Percentiles rank a stretch among this genome's conserved stretches.
Evolutionary conservation across 305 asterid genomes (phyloP).

Genomic region (Fraxinus paxiana): DNA sequence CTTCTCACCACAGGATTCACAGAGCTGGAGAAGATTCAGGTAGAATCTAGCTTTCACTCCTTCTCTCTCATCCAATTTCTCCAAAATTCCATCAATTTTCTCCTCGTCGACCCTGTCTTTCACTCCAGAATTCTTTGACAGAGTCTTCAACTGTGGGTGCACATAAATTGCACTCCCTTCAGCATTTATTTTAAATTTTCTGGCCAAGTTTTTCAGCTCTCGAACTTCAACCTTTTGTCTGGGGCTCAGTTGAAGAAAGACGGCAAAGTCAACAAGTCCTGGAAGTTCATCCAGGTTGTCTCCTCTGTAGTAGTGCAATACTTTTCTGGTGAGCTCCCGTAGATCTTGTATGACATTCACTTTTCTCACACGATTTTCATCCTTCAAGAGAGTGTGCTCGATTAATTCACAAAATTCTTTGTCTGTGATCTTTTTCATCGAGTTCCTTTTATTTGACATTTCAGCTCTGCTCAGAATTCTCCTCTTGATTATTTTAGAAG

Average conservation of each 20-base stretch:
- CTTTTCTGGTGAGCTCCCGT: conserved; percentile 77
- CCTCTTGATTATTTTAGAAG: conserved; percentile 60
- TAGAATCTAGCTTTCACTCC: conserved; percentile 85
- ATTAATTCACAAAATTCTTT: conserved; percentile 72
- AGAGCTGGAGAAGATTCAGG: conserved; percentile 77
- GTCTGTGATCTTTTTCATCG: conserved; percentile 53
- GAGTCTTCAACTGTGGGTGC: conserved; percentile 66
- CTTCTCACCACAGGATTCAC: conserved; percentile 81
- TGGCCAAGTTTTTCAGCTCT: conserved; percentile 37
- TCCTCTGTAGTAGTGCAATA: conserved; percentile 87
- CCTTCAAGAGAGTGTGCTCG: conserved; percentile 73
- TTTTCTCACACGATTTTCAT: conserved; percentile 68
- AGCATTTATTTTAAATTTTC: conserved; percentile 65
- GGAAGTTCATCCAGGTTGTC: conserved; percentile 95
- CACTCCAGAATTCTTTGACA: conserved; percentile 52
- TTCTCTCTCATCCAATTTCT: conserved; percentile 54
- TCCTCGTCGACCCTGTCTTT: conserved; percentile 76
- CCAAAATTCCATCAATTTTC: conserved; percentile 62
- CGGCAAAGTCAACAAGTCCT: conserved; percentile 80
- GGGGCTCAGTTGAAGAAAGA: conserved; percentile 61
- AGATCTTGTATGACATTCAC: conserved; percentile 75
- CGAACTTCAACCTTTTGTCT: conserved; percentile 52
- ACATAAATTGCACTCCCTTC: conserved; percentile 89
- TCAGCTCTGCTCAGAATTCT: conserved; percentile 77
- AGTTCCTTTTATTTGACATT: conserved; percentile 41